Conservation (phyloP, 2,329 filamentous ascomycete genomes). For the Fusarium sp. region DNA sequence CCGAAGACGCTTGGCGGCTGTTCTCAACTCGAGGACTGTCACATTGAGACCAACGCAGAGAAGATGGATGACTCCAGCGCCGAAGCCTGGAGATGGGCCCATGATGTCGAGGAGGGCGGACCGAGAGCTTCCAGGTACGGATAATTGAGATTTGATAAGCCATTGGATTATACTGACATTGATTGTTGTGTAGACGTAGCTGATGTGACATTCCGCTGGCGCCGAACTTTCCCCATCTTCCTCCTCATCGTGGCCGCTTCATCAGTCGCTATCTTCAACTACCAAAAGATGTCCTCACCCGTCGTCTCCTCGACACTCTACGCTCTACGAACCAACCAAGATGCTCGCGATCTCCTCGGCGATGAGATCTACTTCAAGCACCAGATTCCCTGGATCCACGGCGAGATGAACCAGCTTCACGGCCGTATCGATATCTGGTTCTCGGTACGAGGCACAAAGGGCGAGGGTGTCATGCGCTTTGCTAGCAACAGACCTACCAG, state of each 20-base stretch:
- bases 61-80: constrained; percentile 62
- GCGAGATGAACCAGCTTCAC: constrained; percentile 92
- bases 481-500: constrained; percentile 72
- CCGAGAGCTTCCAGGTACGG: constrained; percentile 70
- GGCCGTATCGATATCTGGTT: constrained; percentile 90
- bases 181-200: constrained; percentile 49
- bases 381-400: constrained; percentile 84
- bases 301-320: constrained; percentile 91
- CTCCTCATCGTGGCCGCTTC: constrained; percentile 73
- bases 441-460: constrained; percentile 81
- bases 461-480: constrained; percentile 80
- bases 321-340: constrained; percentile 81
- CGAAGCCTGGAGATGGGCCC: constrained; percentile 68
- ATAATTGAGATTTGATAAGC: neutral
- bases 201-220: constrained; percentile 66
- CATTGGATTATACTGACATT: neutral
- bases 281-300: constrained; percentile 92
- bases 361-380: constrained; percentile 86
- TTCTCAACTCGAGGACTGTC: constrained; percentile 33
- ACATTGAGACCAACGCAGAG: constrained; percentile 48
- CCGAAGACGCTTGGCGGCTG: constrained; percentile 39
- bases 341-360: constrained; percentile 80
- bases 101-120: constrained; percentile 72
- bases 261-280: constrained; percentile 95
- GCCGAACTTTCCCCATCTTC: constrained; percentile 83